Percentiles rank a stretch among this genome's conserved stretches.
These are phyloP conservation scores for Pelargonium citronellum DNA, from an alignment of 441 rosid species.

Conservation along the genomic window DNA sequence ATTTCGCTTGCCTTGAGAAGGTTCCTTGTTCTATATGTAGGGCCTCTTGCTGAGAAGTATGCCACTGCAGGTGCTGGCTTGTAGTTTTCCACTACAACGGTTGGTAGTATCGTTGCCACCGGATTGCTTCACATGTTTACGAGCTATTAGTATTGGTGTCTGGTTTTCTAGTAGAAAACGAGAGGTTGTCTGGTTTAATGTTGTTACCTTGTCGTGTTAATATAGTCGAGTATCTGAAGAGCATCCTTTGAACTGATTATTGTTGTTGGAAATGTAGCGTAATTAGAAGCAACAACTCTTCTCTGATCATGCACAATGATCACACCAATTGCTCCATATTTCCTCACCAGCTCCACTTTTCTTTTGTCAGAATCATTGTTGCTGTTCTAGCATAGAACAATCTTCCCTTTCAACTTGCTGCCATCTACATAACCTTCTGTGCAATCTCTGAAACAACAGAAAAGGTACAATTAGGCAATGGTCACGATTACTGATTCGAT, in stretches of 20 bases:
- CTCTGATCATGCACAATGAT: conserved; percentile 41
- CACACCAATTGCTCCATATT: conserved; percentile 50
- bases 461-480: too few relatives aligned
- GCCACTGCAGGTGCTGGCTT: conserved; percentile 61
- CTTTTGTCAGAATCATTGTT: conserved; percentile 24
- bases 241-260: conserved; percentile 51
- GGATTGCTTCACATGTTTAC: conserved; percentile 39
- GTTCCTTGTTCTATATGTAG: conserved; percentile 47
- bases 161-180: neutral
- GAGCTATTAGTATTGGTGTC: neutral
- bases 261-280: conserved; percentile 40
- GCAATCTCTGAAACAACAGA: conserved; percentile 33
- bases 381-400: conserved; percentile 47
- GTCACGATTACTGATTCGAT: too few relatives aligned
- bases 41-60: conserved; percentile 73
- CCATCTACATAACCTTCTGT: conserved; percentile 33
- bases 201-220: conserved; percentile 57
- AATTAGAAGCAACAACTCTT: conserved; percentile 40
- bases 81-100: conserved; percentile 36
- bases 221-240: conserved; percentile 39
- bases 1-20: conserved; percentile 54
- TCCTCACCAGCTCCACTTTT: conserved; percentile 32
- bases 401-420: conserved; percentile 45
- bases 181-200: neutral
- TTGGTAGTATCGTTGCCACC: conserved; percentile 62